Percentiles rank a stretch among this genome's conserved stretches.
These are phyloP conservation scores for Citrus sinensis DNA, from an alignment of 345 rosid genomes.

Conservation along the genomic window DNA sequence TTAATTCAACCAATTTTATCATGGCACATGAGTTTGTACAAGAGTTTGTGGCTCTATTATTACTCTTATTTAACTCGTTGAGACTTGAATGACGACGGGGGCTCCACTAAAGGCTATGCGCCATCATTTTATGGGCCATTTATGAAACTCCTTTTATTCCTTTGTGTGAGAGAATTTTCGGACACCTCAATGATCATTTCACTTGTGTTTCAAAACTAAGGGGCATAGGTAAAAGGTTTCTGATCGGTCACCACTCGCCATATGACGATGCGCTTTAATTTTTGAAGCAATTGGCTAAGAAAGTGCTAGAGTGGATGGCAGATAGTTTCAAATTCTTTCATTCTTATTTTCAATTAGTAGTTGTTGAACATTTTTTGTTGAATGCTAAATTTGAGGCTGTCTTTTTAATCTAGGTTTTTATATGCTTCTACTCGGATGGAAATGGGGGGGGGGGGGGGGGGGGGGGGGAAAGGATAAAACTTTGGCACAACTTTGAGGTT, in stretches of 20 bases:
- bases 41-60: background rate
- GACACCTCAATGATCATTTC: slow-evolving; percentile 2
- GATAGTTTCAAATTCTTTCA: slow-evolving; percentile 22
- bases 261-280: background rate
- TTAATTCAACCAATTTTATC: too few species aligned
- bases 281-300: slow-evolving; percentile 9
- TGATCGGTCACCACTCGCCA: background rate
- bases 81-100: slow-evolving; percentile 5
- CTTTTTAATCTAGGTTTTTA: background rate
- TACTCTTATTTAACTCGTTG: background rate
- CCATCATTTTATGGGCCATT: slow-evolving; percentile 16
- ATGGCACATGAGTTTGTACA: too few species aligned
- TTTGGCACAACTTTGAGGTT: too few species aligned
- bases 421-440: background rate
- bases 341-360: slow-evolving; percentile 5
- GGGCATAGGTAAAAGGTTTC: background rate
- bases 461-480: too few species aligned
- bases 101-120: slow-evolving; percentile 15
- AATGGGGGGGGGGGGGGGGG: too few species aligned
- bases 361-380: slow-evolving; percentile 15
- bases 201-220: slow-evolving; percentile 14
- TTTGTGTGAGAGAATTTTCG: slow-evolving; percentile 15
- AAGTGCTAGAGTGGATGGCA: slow-evolving; percentile 4
- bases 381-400: background rate
- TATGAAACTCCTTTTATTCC: slow-evolving; percentile 1